Evolutionary conservation across 306 rosid genomes (phyloP).

Genomic region (Trifolium fragiferum): DNA sequence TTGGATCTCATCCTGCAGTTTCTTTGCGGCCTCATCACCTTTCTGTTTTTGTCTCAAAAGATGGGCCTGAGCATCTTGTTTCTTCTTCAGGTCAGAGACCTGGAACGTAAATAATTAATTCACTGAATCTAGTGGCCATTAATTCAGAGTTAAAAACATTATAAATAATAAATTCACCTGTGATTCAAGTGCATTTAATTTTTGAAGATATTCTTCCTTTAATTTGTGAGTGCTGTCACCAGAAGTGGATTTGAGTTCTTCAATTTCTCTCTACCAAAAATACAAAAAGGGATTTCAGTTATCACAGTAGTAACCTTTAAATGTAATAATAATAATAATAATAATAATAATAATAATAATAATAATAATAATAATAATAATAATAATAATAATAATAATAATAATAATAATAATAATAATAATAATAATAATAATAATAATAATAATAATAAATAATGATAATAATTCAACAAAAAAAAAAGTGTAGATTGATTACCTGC

Average conservation of each 20-base stretch:
- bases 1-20: constrained; percentile 96
- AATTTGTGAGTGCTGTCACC: constrained; percentile 89
- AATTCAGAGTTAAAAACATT: constrained; percentile 18
- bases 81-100: constrained; percentile 90
- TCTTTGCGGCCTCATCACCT: constrained; percentile 90
- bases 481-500: constrained; percentile 60
- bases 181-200: constrained; percentile 82
- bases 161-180: constrained; percentile 60
- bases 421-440: background rate
- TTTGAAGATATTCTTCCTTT: constrained; percentile 88
- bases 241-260: constrained; percentile 69
- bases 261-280: constrained; percentile 80
- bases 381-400: background rate
- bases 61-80: constrained; percentile 97
- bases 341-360: background rate
- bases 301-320: constrained; percentile 11
- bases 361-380: background rate
- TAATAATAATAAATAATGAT: background rate
- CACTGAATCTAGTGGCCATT: constrained; percentile 15
- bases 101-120: constrained; percentile 52
- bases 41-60: constrained; percentile 86
- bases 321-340: background rate
- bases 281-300: constrained; percentile 14
- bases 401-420: background rate
- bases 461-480: constrained; percentile 3